Base-by-base conservation (phyloP, 208 protist genomes). In the Lotmaria passim region DNA sequence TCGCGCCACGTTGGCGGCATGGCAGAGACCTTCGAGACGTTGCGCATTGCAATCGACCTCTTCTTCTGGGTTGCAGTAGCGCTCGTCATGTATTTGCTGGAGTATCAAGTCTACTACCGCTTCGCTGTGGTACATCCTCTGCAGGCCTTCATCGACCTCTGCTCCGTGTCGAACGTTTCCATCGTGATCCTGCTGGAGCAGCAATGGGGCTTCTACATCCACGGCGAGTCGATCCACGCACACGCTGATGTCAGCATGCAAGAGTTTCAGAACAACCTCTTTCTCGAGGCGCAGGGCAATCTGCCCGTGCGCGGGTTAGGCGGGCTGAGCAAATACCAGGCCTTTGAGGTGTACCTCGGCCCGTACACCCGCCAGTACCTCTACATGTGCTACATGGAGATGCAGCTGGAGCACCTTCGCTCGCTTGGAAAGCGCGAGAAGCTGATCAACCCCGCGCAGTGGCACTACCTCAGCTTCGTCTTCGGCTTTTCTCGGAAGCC, bases 121-220 rank as follows among this genome's bases (percentile, higher is more conserved):
- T 96, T 95, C 47, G 34, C 96, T 30, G 66, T 86, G 28, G 89
- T 90, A 38, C 85, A 98, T 66, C 91, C 91, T 19, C 67, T 97
- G 7, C 88, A 84, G 78, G 78, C 76, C 26, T 96, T 98, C 73
- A 83, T 96, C 38, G 94, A 98, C 69, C 73, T 96, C 30, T 96
- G 89, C 75, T 97, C 93, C 36, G 83, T 98, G 19, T 88, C 92
- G 17, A 98, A 98, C 75, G 89, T 97, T 50, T 94, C 87, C 39
- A 75, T 98, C 51, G 83, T 98, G 53, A 82, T 96, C 33, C 65
- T 97, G 36, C 69, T 86, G 41, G 93, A 97, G 75, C 73, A 75
- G 21, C 73, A 90, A 64, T 94, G 78, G 60, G 92, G 92, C 3
- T 98, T 90, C 60, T 98, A 98, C 79, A 90, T 98, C 38, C 92